Evolutionary conservation across 2,329 filamentous ascomycete species (phyloP), one percentile per base, ranked within the genome.

Genomic region (Epichloe hybrida): DNA sequence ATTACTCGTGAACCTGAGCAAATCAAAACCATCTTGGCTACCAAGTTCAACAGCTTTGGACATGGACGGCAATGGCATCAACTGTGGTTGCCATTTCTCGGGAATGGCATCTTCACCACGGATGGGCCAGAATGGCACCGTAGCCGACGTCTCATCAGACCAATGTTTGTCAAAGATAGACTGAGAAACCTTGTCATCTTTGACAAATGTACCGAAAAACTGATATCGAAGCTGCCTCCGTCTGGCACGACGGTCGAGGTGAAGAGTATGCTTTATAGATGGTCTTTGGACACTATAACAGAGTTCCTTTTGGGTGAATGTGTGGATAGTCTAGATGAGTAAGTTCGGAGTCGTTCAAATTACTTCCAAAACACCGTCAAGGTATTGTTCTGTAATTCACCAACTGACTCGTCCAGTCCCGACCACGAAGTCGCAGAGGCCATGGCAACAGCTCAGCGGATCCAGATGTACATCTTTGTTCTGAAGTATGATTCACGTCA

Each of bases 391-490:
- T 62, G 70, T 51, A 2, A 43, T 15, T 6, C n/a, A 43, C 13
- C 13, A 43, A 7, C 23, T 27, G 15, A n/a, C 3, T 34, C 6
- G 42, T 12, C 27, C 27, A 75, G 76, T 54, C 76, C 70, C 9
- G 73, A 72, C 53, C 75, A 70, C 50, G 69, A 75, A 21, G 88
- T 90, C 61, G 83, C 83, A 1, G 69, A 79, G 45, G 82, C 84
- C 0, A 90, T 90, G 64, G 75, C 73, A 55, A 79, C 83, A 51
- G 82, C 86, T 2, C 84, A 89, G 62, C 72, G 76, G 42, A 72
- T 82, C 1, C 84, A 89, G 62, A 77, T 79, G 60, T 65, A 81
- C 51, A 71, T 84, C 46, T 79, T 81, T 47, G 72, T 69, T 51
- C 55, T 70, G 17, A 62, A 66, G 68, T 69, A 61, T 46, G 60